These are phyloP conservation scores for Kregervanrija pseudodelftensis DNA, from an alignment of 805 yeast genomes.

Conservation along the genomic window DNA sequence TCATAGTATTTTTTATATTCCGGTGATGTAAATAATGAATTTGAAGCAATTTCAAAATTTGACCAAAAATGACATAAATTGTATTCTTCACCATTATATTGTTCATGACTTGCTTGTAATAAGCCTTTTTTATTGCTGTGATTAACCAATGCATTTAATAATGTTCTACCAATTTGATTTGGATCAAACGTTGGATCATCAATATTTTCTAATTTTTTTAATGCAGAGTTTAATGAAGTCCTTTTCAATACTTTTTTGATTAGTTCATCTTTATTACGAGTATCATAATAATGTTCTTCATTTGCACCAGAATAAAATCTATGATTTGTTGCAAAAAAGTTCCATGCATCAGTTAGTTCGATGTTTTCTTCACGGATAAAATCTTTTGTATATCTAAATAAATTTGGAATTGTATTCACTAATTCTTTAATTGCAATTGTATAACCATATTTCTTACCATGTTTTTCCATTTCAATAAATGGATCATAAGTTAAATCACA, in stretches of 20 bases:
- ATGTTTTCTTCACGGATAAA: constrained; percentile 46
- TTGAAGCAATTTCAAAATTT: constrained; percentile 84
- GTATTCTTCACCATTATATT: constrained; percentile 60
- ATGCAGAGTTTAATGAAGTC: constrained; percentile 20
- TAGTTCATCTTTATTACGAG: constrained; percentile 19
- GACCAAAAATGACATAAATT: constrained; percentile 89
- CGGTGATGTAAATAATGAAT: constrained; percentile 63
- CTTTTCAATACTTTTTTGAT: constrained; percentile 20
- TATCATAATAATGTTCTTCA: constrained; percentile 23
- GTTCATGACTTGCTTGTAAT: constrained; percentile 38
- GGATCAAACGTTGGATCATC: constrained; percentile 2
- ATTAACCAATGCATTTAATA: constrained; percentile 32
- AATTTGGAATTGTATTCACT: constrained; percentile 71
- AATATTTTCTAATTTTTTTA: constrained; percentile 3
- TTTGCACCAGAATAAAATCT: constrained; percentile 29
- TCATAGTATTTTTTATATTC: constrained; percentile 62
- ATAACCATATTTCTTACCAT: constrained; percentile 75
- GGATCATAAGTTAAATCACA: constrained; percentile 94
- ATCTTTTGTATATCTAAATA: constrained; percentile 65
- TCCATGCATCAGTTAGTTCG: constrained; percentile 61
- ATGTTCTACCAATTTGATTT: constrained; percentile 20
- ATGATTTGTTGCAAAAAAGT: constrained; percentile 44
- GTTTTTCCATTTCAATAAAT: constrained; percentile 66
- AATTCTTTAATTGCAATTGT: constrained; percentile 74
- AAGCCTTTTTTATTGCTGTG: constrained; percentile 30